Conservation (phyloP, 345 rosid genomes). For the Melaleuca alternifolia region DNA sequence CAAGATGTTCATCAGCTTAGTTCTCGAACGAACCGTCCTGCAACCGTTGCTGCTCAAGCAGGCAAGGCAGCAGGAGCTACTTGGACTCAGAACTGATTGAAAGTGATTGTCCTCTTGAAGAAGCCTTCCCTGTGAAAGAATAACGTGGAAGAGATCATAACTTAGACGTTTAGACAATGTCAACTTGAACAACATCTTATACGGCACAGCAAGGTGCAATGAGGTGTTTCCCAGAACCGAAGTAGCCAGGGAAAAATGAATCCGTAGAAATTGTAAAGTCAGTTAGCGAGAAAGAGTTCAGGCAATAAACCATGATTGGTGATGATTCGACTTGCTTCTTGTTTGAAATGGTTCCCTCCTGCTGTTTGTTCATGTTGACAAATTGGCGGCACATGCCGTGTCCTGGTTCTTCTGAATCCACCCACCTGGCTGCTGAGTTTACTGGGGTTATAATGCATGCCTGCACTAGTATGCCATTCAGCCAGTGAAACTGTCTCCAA, state of each 20-base stretch:
- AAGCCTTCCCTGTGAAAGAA: constrained; percentile 22
- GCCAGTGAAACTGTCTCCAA: neutral
- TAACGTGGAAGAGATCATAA: neutral
- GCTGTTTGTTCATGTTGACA: constrained; percentile 25
- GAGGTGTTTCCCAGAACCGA: neutral
- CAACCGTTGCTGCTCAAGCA: constrained; percentile 58
- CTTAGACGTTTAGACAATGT: too few relatives aligned
- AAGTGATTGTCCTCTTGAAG: constrained; percentile 20
- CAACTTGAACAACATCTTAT: neutral
- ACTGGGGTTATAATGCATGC: neutral
- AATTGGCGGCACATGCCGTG: neutral
- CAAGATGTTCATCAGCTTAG: constrained; percentile 71
- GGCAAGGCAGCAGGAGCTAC: constrained; percentile 31
- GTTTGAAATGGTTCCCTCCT: constrained; percentile 20
- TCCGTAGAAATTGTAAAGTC: neutral
- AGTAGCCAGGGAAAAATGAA: neutral
- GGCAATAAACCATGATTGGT: constrained; percentile 21
- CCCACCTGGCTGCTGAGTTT: neutral
- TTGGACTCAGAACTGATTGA: constrained; percentile 16
- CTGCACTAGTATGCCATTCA: neutral
- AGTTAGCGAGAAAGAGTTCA: neutral
- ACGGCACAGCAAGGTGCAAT: too few relatives aligned
- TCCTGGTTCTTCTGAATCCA: neutral
- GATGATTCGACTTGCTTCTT: constrained; percentile 20
- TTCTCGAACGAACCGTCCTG: constrained; percentile 68